Evolutionary conservation across 2,329 filamentous ascomycete genomes (phyloP), one percentile per base, ranked within the genome.

Genomic region (Beauveria bassiana): DNA sequence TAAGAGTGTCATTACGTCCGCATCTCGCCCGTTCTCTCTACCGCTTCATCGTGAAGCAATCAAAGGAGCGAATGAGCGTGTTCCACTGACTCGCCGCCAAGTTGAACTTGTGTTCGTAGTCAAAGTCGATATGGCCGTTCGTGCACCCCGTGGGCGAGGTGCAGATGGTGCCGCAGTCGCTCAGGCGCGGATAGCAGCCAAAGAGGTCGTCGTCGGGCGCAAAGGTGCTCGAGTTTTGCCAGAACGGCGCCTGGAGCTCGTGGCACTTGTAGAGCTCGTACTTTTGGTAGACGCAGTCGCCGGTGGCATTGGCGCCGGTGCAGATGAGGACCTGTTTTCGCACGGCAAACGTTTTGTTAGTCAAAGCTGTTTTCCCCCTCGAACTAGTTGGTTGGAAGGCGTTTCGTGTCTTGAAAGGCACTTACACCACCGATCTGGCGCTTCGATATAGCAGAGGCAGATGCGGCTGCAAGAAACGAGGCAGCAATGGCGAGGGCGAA

Each of bases 131-230:
- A 8, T 73, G 67, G 42, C 80, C 81, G 62, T 80, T 75, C 0
- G 80, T 82, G 71, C 81, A 84, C 42, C 81, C 81, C 50, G 76
- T 78, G 2, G 79, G 79, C 52, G 79, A 81, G 5, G 58, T 77
- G 74, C 81, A 84, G 63, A 76, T 71, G 24, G 69, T 71, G 40
- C 70, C 71, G 68, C 81, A 83, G 26, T 68, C 61, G 59, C 67
- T 66, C 8, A 74, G 68, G 63, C 74, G 76, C 3, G 79, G 80
- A 68, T 71, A 79, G 72, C 81, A 84, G 64, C 68, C 71, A 64
- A 83, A 82, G 45, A 65, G 65, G 51, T 79, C 80, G 43, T 74
- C 78, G 63, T 83, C 80, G 8, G 78, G 78, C 2, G 78, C 78
- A 66, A 84, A 83, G 0, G 81, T 83, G 59, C 68, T 72, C 38